These are phyloP conservation scores for Phanerochaete sordida DNA, from an alignment of 768 basidiomycete genomes.

Conservation along the genomic window DNA sequence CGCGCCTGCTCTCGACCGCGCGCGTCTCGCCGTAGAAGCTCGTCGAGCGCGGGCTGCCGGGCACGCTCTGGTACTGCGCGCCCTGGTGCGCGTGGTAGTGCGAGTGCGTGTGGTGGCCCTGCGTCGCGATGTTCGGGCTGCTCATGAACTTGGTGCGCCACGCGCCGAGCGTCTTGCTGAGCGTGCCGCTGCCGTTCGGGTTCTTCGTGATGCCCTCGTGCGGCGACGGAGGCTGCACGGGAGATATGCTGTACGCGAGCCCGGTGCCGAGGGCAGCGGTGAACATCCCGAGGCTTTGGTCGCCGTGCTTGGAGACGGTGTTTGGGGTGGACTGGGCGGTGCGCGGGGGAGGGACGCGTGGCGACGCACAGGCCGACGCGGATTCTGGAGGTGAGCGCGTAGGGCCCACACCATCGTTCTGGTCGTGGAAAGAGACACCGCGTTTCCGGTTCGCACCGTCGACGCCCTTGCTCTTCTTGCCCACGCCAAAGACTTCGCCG, in stretches of 20 bases:
- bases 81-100: background rate
- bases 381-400: background rate
- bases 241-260: conserved; percentile 22
- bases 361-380: background rate
- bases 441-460: conserved; percentile 5
- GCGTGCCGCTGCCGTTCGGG: background rate
- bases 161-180: conserved; percentile 17
- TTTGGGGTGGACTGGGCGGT: background rate
- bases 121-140: background rate
- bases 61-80: background rate
- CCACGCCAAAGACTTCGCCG: background rate
- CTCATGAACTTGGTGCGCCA: conserved; percentile 14
- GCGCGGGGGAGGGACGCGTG: background rate
- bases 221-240: background rate
- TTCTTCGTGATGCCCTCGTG: background rate
- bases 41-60: background rate
- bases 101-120: background rate
- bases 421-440: conserved; percentile 1
- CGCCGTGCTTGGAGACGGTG: background rate
- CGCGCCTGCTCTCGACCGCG: conserved; percentile 6
- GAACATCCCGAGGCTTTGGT: conserved; percentile 20
- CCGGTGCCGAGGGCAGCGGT: conserved; percentile 27
- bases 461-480: background rate
- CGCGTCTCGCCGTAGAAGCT: background rate
- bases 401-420: background rate